A percentile compares a stretch with the other conserved stretches of the same genome.
These are phyloP conservation scores for Penicillium expansum DNA, from an alignment of 2,329 filamentous ascomycete species.

Conservation along the genomic window DNA sequence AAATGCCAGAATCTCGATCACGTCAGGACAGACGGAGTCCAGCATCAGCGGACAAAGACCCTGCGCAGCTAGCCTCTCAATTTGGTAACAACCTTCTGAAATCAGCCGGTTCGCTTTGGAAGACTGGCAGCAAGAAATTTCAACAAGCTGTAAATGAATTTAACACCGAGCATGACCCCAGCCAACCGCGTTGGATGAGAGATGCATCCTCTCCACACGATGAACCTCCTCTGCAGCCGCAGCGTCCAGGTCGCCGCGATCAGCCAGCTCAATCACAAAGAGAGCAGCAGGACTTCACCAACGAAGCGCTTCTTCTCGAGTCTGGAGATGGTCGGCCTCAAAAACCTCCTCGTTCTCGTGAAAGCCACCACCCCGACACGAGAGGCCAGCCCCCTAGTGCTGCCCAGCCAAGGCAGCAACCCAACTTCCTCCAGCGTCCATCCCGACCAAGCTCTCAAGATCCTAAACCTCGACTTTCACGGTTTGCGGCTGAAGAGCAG, in stretches of 20 bases:
- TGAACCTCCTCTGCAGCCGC: conserved; percentile 16
- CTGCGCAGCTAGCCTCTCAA: conserved; percentile 76
- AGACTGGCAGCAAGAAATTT: conserved; percentile 86
- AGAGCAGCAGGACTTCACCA: conserved; percentile 48
- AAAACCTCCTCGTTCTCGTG: conserved; percentile 26
- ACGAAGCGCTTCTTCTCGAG: conserved; percentile 52
- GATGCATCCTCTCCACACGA: conserved; percentile 52
- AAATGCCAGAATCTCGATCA: conserved; percentile 29
- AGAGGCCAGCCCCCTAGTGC: conserved; percentile 18
- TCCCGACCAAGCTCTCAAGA: conserved; percentile 45
- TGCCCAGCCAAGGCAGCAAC: conserved; percentile 28
- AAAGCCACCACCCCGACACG: conserved; percentile 20
- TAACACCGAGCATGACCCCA: conserved; percentile 67
- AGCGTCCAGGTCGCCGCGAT: conserved; percentile 21
- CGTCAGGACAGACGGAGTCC: conserved; percentile 33
- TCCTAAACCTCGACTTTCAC: conserved; percentile 63
- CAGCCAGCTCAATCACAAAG: conserved; percentile 18
- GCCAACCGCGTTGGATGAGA: conserved; percentile 93
- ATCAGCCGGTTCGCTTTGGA: conserved; percentile 93
- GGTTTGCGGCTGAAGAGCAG: conserved; percentile 74
- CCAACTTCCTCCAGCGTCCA: conserved; percentile 58
- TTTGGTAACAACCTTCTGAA: conserved; percentile 84
- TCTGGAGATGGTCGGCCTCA: conserved; percentile 29
- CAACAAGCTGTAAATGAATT: conserved; percentile 91
- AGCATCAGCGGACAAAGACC: conserved; percentile 64